phyloP scores from a whole-genome alignment of 331 rosid species.

The Malus hybrid region DNA sequence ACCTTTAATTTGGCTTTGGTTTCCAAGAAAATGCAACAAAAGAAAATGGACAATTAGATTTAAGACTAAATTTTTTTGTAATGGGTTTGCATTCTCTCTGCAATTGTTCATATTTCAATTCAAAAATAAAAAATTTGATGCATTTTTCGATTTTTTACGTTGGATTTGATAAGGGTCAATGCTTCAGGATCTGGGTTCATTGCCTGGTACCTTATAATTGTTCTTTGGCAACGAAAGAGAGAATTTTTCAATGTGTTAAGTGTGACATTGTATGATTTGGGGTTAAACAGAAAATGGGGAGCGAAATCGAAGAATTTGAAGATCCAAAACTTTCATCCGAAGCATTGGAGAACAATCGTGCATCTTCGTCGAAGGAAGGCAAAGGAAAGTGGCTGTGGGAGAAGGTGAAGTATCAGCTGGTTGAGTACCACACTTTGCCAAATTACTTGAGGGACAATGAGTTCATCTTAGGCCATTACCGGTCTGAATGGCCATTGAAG shows the following conservation, averaged over 20 bases:
- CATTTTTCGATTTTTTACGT: neutral
- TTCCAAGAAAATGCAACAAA: neutral
- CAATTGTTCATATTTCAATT: neutral
- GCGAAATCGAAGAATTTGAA: constrained; percentile 14
- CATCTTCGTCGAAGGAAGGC: constrained; percentile 28
- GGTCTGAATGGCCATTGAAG: constrained; percentile 89
- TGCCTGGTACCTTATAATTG: neutral
- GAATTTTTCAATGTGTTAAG: neutral
- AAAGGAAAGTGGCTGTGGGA: constrained; percentile 73
- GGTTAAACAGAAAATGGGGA: constrained; percentile 30
- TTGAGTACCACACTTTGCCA: constrained; percentile 81
- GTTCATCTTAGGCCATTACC: constrained; percentile 70
- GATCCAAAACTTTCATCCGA: constrained; percentile 17
- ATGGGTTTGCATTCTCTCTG: neutral
- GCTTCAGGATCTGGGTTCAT: neutral
- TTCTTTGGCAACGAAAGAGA: constrained; percentile 1
- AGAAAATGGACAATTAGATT: neutral
- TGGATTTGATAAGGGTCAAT: neutral
- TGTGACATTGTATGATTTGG: neutral
- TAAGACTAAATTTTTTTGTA: neutral
- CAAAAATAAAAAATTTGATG: neutral
- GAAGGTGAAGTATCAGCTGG: constrained; percentile 87
- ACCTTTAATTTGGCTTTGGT: neutral
- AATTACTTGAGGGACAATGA: constrained; percentile 83
- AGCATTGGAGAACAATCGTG: constrained; percentile 23